Percentiles rank a stretch among this genome's conserved stretches.
These are phyloP conservation scores for Gastrodia elata DNA, from an alignment of 106 monocot genomes.

Conservation along the genomic window DNA sequence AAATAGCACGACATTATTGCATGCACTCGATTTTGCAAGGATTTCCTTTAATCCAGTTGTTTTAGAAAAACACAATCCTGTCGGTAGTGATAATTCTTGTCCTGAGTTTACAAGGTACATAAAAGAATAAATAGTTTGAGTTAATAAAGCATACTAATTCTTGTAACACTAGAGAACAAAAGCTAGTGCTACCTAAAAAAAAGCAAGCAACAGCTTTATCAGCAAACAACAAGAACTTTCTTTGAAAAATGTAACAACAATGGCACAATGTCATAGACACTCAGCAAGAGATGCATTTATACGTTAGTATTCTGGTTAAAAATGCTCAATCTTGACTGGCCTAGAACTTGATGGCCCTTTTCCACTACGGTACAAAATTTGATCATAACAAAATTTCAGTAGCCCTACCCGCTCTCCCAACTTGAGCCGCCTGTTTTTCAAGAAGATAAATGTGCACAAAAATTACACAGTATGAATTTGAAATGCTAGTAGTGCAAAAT, in stretches of 20 bases:
- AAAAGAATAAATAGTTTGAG: not conserved
- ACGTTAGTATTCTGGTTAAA: too few relatives aligned
- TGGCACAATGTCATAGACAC: not conserved
- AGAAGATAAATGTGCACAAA: not conserved
- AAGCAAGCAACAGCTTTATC: not conserved
- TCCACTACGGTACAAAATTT: too few relatives aligned
- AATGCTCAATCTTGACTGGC: not conserved
- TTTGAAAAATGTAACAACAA: not conserved
- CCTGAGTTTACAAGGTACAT: conserved; percentile 15
- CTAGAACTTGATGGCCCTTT: not conserved
- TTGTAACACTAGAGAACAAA: not conserved
- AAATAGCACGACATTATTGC: conserved; percentile 23
- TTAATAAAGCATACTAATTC: not conserved
- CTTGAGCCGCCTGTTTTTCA: too few relatives aligned
- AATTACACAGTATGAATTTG: not conserved
- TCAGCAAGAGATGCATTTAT: not conserved
- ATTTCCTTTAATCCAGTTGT: conserved; percentile 37
- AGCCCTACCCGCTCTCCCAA: not conserved
- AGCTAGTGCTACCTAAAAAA: not conserved
- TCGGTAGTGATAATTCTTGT: not conserved
- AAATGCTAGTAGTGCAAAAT: not conserved
- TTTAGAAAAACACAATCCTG: conserved; percentile 11
- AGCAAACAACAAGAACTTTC: too few relatives aligned
- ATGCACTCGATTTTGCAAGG: conserved; percentile 17
- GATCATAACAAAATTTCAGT: not conserved